Evolutionary conservation across 2,329 filamentous ascomycete species (phyloP), one percentile per base, ranked within the genome.

Genomic region (Claviceps lovelessii): DNA sequence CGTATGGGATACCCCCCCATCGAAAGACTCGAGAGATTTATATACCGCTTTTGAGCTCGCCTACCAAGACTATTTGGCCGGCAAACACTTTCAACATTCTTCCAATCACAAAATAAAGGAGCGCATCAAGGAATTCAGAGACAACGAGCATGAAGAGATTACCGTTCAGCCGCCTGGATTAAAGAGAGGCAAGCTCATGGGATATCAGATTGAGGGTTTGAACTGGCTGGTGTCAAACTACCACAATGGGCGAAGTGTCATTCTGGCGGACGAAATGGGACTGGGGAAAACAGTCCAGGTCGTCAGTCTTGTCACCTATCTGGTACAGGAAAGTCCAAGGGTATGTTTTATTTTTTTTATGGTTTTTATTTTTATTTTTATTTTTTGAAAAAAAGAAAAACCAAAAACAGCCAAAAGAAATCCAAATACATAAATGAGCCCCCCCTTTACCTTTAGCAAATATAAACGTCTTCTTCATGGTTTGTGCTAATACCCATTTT

Each of bases 181-280:
- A 8, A 80, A 79, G 37, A 83, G 87, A 41, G 90, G 90, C 29
- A 81, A 90, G 59, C 74, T 97, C 56, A 97, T 97, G 90, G 80
- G 83, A 39, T 97, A 98, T 63, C 93, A 98, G 66, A 72, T 94
- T 48, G 88, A 96, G 56, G 93, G 93, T 23, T 74, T 96, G 52
- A 96, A 97, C 63, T 98, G 93, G 90, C 79, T 98, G 2, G 84
- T 95, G 56, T 90, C 87, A 67, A 93, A 93, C 65, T 97, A 88
- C 75, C 86, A 90, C 62, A 76, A 80, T 52, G 77, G 84, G 61
- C 84, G 87, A 64, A 97, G 93, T 63, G 86, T 90, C 33, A 91
- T 97, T 56, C 78, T 97, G 7, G 93, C 93, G 0, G 93, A 98
- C 65, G 93, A 98, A 66, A 98, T 98, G 93, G 93, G 93, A 45